Evolutionary conservation across 1,284 basidiomycete genomes (phyloP).

Genomic region (Melampsora larici-populina): DNA sequence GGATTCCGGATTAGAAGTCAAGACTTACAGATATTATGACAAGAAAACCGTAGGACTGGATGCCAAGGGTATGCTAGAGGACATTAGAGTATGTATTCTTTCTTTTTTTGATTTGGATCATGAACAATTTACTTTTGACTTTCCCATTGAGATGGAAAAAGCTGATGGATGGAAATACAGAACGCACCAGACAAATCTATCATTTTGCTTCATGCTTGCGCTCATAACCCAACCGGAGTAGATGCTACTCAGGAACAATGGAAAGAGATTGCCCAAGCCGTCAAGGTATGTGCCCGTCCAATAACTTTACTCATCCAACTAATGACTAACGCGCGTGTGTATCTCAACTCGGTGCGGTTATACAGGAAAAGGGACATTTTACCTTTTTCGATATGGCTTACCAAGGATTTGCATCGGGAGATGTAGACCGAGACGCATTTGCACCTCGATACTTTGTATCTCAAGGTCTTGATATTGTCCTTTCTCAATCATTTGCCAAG

Average conservation of each 20-base stretch:
- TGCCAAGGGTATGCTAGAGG: slow-evolving; percentile 51
- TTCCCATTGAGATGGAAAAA: not conserved
- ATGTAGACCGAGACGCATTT: slow-evolving; percentile 52
- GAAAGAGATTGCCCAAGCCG: slow-evolving; percentile 71
- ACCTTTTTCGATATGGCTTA: slow-evolving; percentile 96
- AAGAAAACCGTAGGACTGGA: slow-evolving; percentile 54
- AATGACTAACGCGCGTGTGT: not conserved
- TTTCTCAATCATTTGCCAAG: slow-evolving; percentile 54
- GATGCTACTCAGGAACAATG: slow-evolving; percentile 89
- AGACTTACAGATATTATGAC: slow-evolving; percentile 67
- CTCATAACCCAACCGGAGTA: slow-evolving; percentile 64
- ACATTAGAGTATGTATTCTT: slow-evolving; percentile 46
- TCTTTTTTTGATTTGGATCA: not conserved
- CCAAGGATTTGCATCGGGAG: slow-evolving; percentile 57
- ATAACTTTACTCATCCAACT: not conserved
- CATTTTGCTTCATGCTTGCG: slow-evolving; percentile 54
- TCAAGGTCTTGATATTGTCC: slow-evolving; percentile 53
- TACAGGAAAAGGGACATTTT: slow-evolving; percentile 73
- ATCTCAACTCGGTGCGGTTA: not conserved
- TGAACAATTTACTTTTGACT: not conserved
- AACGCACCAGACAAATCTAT: slow-evolving; percentile 52
- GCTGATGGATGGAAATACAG: not conserved
- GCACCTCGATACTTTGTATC: slow-evolving; percentile 54
- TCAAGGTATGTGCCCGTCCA: slow-evolving; percentile 57
- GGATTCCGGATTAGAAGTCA: slow-evolving; percentile 90